Evolutionary conservation across 345 rosid genomes (phyloP), one percentile per base, ranked within the genome.

Genomic region (Acer saccharum): DNA sequence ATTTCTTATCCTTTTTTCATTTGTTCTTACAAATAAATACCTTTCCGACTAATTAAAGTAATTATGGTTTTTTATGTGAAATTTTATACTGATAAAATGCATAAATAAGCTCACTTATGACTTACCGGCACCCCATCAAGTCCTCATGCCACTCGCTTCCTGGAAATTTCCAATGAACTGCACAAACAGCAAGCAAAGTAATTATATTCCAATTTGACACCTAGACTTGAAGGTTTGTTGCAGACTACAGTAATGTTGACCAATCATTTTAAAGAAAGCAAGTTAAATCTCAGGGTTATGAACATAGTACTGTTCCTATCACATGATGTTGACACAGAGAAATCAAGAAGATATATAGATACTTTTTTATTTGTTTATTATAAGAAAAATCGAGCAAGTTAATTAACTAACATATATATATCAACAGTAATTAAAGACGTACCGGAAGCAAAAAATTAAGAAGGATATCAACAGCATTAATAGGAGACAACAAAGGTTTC

Each of bases 91-190:
- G 67, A 41, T 6, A 63, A 39, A 72, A 61, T 13, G 7, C 20
- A 21, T 29, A 58, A 61, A 9, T 20, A 50, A 63, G 68, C 55
- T 58, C 21, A 71, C 86, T 82, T 74, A 94, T 25, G 25, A 25
- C 25, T 25, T 25, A 25, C 99, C 97, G n/a, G 98, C 89, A 68
- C 97, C 97, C 99, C 97, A 95, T 0, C 97, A 89, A 69, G 92
- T 95, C 88, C 82, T 95, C 81, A 88, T 70, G 77, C 96, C 93
- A 82, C 86, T 78, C 43, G 93, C 77, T 81, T 92, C 99, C 82
- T 93, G 97, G n/a, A n/a, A n/a, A n/a, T n/a, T n/a, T n/a, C n/a
- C n/a, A n/a, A n/a, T n/a, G n/a, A n/a, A n/a, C n/a, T n/a, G n/a
- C 87, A 89, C 73, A 16, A 76, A 81, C 11, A 81, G 29, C 10